Evolutionary conservation across 495 filamentous ascomycete species (phyloP).

Genomic region (Xylaria flabelliformis): DNA sequence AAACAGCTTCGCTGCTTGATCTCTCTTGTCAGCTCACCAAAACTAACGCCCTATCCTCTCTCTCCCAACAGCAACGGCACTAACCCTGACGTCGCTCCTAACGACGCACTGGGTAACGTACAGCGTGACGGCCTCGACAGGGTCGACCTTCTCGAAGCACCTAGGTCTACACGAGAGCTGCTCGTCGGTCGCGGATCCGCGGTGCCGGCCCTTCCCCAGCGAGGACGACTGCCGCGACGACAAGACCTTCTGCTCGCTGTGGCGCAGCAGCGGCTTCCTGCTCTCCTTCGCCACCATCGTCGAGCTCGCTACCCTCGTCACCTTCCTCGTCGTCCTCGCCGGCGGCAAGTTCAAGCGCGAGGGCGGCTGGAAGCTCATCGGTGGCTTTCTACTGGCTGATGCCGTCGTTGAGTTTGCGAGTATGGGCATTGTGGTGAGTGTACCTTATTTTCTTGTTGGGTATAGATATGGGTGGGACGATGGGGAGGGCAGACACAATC

Average conservation of each 20-base stretch:
- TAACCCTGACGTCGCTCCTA: slow-evolving; percentile 77
- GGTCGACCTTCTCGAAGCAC: slow-evolving; percentile 66
- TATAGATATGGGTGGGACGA: no score
- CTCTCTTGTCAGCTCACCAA: background rate
- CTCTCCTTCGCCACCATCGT: slow-evolving; percentile 81
- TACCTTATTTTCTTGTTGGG: slow-evolving; percentile 14
- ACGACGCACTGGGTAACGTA: slow-evolving; percentile 83
- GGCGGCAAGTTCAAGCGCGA: slow-evolving; percentile 80
- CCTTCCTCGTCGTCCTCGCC: slow-evolving; percentile 73
- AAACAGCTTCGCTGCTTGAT: background rate
- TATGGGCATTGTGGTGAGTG: slow-evolving; percentile 81
- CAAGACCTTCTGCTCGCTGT: slow-evolving; percentile 87
- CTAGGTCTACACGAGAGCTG: slow-evolving; percentile 84
- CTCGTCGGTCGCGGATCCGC: slow-evolving; percentile 51
- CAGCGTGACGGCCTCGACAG: slow-evolving; percentile 60
- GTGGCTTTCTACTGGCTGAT: slow-evolving; percentile 65
- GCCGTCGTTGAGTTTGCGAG: slow-evolving; percentile 68
- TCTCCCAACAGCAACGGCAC: slow-evolving; percentile 65
- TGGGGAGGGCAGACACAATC: background rate
- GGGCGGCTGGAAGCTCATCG: slow-evolving; percentile 78
- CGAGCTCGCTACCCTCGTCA: slow-evolving; percentile 75
- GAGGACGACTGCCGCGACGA: slow-evolving; percentile 73
- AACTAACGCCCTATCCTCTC: slow-evolving; percentile 29
- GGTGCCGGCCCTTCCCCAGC: slow-evolving; percentile 61
- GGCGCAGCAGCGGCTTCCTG: slow-evolving; percentile 84